These are phyloP conservation scores for Limtongia smithiae DNA, from an alignment of 805 yeast species.

Conservation along the genomic window DNA sequence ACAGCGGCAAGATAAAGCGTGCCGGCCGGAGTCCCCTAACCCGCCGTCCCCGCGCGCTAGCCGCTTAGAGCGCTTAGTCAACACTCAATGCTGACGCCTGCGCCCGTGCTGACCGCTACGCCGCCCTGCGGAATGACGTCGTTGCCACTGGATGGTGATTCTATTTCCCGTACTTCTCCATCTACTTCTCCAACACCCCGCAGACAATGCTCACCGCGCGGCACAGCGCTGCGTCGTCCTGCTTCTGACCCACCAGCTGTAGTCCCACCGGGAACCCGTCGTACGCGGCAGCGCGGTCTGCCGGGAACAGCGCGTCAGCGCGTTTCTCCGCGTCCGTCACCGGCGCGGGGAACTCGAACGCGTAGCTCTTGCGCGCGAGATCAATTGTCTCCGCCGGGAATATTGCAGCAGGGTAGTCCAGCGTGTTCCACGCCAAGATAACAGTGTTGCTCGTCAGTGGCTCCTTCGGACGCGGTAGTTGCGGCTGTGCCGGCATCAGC, in stretches of 20 bases:
- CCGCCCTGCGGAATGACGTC: too few species aligned
- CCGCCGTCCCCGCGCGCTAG: too few species aligned
- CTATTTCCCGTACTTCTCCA: too few species aligned
- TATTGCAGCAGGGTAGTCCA: constrained; percentile 29
- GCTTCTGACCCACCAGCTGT: constrained; percentile 30
- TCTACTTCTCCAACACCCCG: too few species aligned
- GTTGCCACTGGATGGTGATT: too few species aligned
- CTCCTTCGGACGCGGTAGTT: constrained; percentile 28
- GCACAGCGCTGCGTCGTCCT: constrained; percentile 27
- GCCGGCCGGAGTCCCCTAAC: too few species aligned
- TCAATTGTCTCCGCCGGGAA: constrained; percentile 25
- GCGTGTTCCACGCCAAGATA: constrained; percentile 29
- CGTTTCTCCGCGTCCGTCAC: constrained; percentile 14
- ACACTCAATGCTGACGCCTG: too few species aligned
- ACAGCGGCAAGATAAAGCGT: too few species aligned
- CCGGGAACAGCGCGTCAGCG: constrained; percentile 21
- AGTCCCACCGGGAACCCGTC: constrained; percentile 31
- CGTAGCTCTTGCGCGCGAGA: constrained; percentile 17
- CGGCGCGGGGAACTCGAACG: constrained; percentile 25
- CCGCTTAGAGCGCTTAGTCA: too few species aligned
- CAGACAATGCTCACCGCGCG: constrained; percentile 14
- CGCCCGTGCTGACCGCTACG: too few species aligned
- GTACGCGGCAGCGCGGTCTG: constrained; percentile 19
- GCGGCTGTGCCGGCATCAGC: constrained; percentile 45
- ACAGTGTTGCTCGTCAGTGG: constrained; percentile 19